Evolutionary conservation across 331 rosid genomes (phyloP).

Genomic region (Spiraea crenata): DNA sequence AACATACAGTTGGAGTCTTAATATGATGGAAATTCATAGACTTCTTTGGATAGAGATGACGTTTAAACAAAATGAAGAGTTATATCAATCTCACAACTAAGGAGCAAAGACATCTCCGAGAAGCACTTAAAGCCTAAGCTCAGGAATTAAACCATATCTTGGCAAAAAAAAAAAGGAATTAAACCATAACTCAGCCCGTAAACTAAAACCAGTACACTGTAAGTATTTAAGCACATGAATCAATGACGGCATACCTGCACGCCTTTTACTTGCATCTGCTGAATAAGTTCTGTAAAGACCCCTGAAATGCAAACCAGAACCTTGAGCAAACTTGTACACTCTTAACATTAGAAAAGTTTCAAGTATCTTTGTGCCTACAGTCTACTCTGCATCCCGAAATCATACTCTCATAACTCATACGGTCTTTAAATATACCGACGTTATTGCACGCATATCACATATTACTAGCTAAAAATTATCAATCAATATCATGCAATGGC

Average conservation of each 20-base stretch:
- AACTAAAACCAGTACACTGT: neutral
- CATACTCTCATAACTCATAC: neutral
- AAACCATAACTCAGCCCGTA: neutral
- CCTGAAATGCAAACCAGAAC: constrained; percentile 51
- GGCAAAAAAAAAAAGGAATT: too few species aligned
- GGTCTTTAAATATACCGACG: neutral
- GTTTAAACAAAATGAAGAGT: too few species aligned
- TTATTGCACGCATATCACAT: neutral
- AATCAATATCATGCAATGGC: neutral
- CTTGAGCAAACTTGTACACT: constrained; percentile 3
- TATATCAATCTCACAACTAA: neutral
- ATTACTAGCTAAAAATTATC: neutral
- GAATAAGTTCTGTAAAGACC: constrained; percentile 94
- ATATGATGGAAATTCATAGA: neutral
- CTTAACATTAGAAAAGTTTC: neutral
- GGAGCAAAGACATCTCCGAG: neutral
- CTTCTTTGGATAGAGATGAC: too few species aligned
- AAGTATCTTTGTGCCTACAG: neutral
- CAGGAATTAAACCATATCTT: neutral
- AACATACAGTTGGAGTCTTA: neutral
- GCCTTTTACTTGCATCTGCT: constrained; percentile 98
- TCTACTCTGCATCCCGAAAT: neutral
- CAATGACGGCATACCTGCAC: constrained; percentile 61
- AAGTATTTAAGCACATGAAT: neutral
- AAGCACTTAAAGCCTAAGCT: neutral